Base-by-base conservation (phyloP, 495 filamentous ascomycete genomes). In the Rostrohypoxylon terebratum region DNA sequence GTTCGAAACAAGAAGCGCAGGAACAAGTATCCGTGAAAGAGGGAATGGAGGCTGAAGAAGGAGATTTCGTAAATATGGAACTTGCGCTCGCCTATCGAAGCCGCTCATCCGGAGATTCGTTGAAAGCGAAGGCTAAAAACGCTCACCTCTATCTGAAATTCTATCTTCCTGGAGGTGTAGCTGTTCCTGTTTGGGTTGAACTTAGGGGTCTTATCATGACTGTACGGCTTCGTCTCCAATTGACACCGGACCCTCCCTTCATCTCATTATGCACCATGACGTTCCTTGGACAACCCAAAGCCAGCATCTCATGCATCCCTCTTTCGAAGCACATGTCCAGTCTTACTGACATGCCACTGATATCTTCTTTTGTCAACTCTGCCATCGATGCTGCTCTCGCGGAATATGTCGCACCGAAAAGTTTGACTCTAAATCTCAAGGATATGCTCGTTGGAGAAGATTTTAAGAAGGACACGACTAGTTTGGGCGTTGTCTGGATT, bases 371-470 rank as follows among this genome's bases (percentile, higher is more conserved):
- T 62, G 90, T 93, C 6, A 90, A 93, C 77, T 89, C 87, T 10
- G 86, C 91, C 3, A 89, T 93, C 62, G 88, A 92, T 66, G 89
- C 91, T 10, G 90, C 91, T 1, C 82, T 91, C 50, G 86, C 88
- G 1, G 87, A 91, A 68, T 93, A 92, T 67, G 91, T 93, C 4
- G 91, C 91, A 1, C 91, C 91, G 1, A 91, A 92, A 77, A 90
- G 88, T 38, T 81, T 92, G 51, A 91, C 90, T 0, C 79, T 93
- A 4, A 88, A 92, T 74, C 78, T 93, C 18, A 90, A 91, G 74
- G 89, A 90, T 63, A 92, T 93, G 87, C 79, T 93, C 0, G 82
- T 91, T 1, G 91, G 91, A 21, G 90, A 92, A 54, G 91, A 93
- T 68, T 91, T 90, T 78, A 93, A 93, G 77, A 91, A 91, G 76